phyloP scores from a whole-genome alignment of 1,284 basidiomycete species.

The Porogramme epimiltina region DNA sequence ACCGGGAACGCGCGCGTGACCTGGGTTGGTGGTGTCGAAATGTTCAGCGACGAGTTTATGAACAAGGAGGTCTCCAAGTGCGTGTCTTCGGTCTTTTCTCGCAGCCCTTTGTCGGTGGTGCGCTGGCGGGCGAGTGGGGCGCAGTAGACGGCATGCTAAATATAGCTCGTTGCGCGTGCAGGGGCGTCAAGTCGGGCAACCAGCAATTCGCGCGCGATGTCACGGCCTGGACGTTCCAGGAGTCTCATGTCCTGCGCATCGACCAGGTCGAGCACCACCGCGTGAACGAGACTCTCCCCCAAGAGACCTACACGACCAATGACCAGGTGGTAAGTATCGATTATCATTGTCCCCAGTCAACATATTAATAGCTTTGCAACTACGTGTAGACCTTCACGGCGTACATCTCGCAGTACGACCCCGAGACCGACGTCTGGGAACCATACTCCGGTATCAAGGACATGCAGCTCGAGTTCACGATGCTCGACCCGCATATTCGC shows the following conservation, averaged over 20 bases:
- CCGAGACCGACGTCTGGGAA: constrained; percentile 59
- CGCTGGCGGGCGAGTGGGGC: neutral
- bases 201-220: constrained; percentile 74
- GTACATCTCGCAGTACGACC: constrained; percentile 69
- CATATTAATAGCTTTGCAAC: constrained; percentile 5
- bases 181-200: constrained; percentile 74
- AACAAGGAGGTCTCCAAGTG: constrained; percentile 65
- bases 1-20: constrained; percentile 75
- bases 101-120: neutral
- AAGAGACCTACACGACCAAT: constrained; percentile 82
- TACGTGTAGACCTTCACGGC: constrained; percentile 70
- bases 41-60: constrained; percentile 76
- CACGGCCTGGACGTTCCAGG: constrained; percentile 90
- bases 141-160: neutral
- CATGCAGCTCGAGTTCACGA: constrained; percentile 94
- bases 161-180: constrained; percentile 26
- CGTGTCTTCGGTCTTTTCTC: constrained; percentile 29
- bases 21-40: constrained; percentile 81
- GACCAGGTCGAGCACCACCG: constrained; percentile 77
- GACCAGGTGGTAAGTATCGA: constrained; percentile 71
- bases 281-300: constrained; percentile 58
- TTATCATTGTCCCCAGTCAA: neutral
- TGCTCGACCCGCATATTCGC: constrained; percentile 95
- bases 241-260: constrained; percentile 80
- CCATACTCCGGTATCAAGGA: constrained; percentile 75